Percentiles rank a stretch among this genome's conserved stretches.
Evolutionary conservation across 129 eudicot genomes (phyloP).

Genomic region (Lonicera japonica): DNA sequence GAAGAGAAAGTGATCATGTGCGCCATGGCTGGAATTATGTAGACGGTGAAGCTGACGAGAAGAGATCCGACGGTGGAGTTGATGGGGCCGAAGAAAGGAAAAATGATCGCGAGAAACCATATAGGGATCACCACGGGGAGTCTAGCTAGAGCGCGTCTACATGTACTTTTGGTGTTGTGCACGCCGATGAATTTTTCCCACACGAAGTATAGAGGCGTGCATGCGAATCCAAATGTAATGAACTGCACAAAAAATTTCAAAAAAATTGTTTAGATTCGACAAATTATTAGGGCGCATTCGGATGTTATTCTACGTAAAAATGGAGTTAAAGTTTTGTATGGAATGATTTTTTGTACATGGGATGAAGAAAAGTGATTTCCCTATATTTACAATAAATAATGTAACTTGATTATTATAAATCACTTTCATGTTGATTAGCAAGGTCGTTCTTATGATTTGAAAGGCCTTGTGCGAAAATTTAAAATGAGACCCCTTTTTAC

Average conservation of each 20-base stretch:
- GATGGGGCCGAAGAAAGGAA: constrained; percentile 87
- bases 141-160: constrained; percentile 62
- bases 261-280: background rate
- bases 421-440: no score
- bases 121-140: constrained; percentile 84
- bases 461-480: no score
- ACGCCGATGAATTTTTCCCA: constrained; percentile 80
- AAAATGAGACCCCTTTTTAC: no score
- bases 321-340: no score
- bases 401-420: no score
- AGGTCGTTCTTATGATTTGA: no score
- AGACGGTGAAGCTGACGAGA: constrained; percentile 82
- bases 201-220: constrained; percentile 81
- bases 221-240: constrained; percentile 91
- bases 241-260: constrained; percentile 39
- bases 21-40: constrained; percentile 79
- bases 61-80: constrained; percentile 86
- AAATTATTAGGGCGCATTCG: background rate
- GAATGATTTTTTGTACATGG: no score
- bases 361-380: no score
- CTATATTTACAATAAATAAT: no score
- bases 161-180: constrained; percentile 67
- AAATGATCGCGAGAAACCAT: constrained; percentile 81
- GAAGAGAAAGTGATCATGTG: constrained; percentile 73
- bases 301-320: background rate